Conservation (phyloP, 805 yeast genomes). For the Hanseniaspora mollemarum region DNA sequence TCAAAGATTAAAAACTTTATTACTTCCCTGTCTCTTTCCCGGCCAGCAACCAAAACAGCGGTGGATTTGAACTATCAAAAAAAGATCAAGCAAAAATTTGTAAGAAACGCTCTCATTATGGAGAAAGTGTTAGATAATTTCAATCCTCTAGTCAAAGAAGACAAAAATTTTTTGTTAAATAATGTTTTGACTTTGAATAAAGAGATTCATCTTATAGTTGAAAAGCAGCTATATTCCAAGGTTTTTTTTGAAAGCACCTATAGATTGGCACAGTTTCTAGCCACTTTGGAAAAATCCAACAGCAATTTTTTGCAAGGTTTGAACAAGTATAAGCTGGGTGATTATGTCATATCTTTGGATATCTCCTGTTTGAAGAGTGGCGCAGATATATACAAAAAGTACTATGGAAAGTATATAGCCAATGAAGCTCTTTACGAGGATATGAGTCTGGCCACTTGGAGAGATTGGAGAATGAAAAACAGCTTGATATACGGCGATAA, state of each 20-base stretch:
- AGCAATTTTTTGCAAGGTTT: neutral
- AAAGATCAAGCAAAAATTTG: neutral
- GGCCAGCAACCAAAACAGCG: neutral
- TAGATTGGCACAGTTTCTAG: slow-evolving; percentile 67
- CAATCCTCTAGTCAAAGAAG: slow-evolving; percentile 5
- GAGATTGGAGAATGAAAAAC: slow-evolving; percentile 76
- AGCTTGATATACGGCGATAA: slow-evolving; percentile 52
- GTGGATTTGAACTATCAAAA: neutral
- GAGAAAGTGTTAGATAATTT: neutral
- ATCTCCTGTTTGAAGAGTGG: slow-evolving; percentile 42
- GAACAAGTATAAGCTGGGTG: slow-evolving; percentile 43
- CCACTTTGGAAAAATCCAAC: slow-evolving; percentile 38
- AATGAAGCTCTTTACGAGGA: slow-evolving; percentile 17
- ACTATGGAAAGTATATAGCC: slow-evolving; percentile 4
- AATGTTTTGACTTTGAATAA: slow-evolving; percentile 41
- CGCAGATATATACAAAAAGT: slow-evolving; percentile 12
- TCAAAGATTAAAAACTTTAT: slow-evolving; percentile 4
- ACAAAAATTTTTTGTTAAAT: slow-evolving; percentile 33
- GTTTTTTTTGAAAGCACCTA: slow-evolving; percentile 59
- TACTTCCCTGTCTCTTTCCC: neutral
- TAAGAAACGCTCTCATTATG: neutral
- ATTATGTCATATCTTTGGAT: slow-evolving; percentile 46
- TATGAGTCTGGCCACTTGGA: slow-evolving; percentile 64
- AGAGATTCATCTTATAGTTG: slow-evolving; percentile 40
- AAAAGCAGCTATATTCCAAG: slow-evolving; percentile 42